Evolutionary conservation across 2,329 filamentous ascomycete genomes (phyloP), one percentile per base, ranked within the genome.

Genomic region (Zymoseptoria passerinii): DNA sequence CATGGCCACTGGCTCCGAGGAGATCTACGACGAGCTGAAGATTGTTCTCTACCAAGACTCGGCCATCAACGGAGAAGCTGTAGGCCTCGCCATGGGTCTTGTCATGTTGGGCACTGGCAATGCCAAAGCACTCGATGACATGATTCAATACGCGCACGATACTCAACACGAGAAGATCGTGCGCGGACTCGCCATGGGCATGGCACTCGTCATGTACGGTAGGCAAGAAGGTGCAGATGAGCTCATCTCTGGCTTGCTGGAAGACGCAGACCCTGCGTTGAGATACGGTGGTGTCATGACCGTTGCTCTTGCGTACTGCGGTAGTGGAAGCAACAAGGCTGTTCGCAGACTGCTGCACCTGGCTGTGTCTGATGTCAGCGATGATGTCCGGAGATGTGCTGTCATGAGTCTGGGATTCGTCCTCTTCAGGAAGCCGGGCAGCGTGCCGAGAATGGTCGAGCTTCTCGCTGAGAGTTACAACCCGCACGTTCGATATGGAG

Each of bases 101-200:
- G 92, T 99, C 73, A 99, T 97, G 94, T 80, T 99, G 57, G 94
- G 94, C 57, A 96, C 92, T n/a, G 94, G 92, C 61, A 96, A 96
- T 72, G 87, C 91, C 71, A 91, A 89, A 73, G 92, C 91, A 8
- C 77, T 99, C 7, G 90, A 96, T 71, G 90, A 95, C 67, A 96
- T 99, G 92, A 94, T 96, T 59, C 88, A 91, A 52, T 99, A 99
- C 71, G 91, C 94, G 3, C 94, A 96, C 70, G 94, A 99, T 66
- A 99, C 94, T 0, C 92, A 95, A 62, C 94, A 99, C 76, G 94
- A 99, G 79, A 99, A 99, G 82, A 97, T 95, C 70, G 91, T 99
- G 23, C 90, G 94, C 53, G 94, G 94, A 71, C 84, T 96, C 60
- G 92, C 94, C 29, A 83, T 99, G 65, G 94, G 94, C 59, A 97